Evolutionary conservation across 2,329 filamentous ascomycete species (phyloP), one percentile per base, ranked within the genome.

Genomic region (Tolypocladium nubicola): DNA sequence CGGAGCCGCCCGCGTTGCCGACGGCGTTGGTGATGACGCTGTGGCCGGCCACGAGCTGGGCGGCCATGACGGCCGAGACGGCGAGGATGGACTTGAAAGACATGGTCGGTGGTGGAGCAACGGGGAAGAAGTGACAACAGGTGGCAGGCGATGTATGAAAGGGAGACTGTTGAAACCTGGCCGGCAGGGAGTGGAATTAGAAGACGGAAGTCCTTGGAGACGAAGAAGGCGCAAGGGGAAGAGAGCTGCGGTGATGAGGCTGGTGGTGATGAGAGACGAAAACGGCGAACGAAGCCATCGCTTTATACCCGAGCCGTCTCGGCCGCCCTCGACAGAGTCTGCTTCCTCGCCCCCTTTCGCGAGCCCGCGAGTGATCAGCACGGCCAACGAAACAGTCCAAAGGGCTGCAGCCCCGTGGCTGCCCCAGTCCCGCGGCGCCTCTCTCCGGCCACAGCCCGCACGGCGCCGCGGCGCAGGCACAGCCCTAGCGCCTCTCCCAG

Each of bases 41-140:
- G 75, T 87, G 84, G 65, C 79, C 82, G 61, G 81, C 75, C 61
- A 80, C 83, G 55, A 86, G 76, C 61, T 78, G 72, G 64, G 76
- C 76, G 60, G 77, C 72, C 63, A 80, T 74, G 66, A 85, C 68
- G 70, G 83, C 73, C 66, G 76, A 72, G 66, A 82, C 69, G 61
- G 71, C 60, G 59, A 75, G 35, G 59, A 70, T 49, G 54, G 61
- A 62, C 61, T 70, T 72, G 65, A 68, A 60, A 56, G 64, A 62
- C 66, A 71, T 73, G 33, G 57, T 68, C 8, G 19, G 14, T 30
- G 43, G 23, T n/a, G 1, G 4, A 14, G 41, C 41, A 2, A 23
- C n/a, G 21, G 21, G 4, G 41, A 3, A 4, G 10, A 61, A 45
- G 33, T 59, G 38, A 50, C 30, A 37, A 33, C 30, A 33, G 30